Evolutionary conservation across 2,329 filamentous ascomycete species (phyloP).

Genomic region (Fusarium subtropicale): DNA sequence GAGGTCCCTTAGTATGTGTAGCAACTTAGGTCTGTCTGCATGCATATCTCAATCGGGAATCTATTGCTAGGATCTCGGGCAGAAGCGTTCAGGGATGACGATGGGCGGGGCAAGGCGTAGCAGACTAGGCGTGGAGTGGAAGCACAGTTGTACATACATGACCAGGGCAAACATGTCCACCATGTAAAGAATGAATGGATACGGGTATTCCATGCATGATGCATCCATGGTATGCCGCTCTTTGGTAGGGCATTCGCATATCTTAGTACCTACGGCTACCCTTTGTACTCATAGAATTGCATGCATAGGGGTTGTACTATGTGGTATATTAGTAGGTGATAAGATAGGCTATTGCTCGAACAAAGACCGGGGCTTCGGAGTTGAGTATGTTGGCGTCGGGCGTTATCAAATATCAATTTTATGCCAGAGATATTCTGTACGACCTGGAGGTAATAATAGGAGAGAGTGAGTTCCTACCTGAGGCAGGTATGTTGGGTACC

Average conservation of each 20-base stretch:
- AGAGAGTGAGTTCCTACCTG: background rate
- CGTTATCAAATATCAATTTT: background rate
- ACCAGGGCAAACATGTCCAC: background rate
- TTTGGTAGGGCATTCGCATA: background rate
- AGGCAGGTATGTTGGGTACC: background rate
- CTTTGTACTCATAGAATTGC: background rate
- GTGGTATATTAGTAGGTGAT: background rate
- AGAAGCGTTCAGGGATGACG: constrained; percentile 15
- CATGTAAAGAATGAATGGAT: background rate
- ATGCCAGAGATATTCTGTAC: background rate
- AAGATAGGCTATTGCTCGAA: background rate
- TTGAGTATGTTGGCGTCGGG: background rate
- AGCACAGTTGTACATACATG: background rate
- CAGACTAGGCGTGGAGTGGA: constrained; percentile 11
- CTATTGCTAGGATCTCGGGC: constrained; percentile 4
- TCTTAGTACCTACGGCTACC: background rate
- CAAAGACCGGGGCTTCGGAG: constrained; percentile 10
- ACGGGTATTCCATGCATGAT: constrained; percentile 10
- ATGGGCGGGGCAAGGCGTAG: background rate
- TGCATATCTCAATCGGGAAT: constrained; percentile 36
- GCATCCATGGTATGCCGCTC: constrained; percentile 4
- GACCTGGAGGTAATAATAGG: background rate
- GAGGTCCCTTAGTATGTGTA: constrained; percentile 21
- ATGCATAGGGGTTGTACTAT: background rate
- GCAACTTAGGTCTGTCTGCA: constrained; percentile 9